phyloP scores from a whole-genome alignment of 305 asterid genomes.

The Fraxinus sp. region DNA sequence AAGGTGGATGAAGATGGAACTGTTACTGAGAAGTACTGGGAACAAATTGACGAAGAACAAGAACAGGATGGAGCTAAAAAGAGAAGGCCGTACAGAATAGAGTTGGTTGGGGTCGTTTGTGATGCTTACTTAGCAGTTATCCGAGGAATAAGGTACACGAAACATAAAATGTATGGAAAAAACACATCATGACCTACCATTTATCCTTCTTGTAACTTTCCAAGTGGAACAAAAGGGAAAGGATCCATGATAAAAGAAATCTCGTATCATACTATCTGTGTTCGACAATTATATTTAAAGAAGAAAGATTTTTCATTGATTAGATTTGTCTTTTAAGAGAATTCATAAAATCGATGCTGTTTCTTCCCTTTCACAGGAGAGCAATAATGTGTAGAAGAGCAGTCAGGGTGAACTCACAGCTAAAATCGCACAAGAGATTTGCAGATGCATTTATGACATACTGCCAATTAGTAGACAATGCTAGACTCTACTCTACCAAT shows the following conservation, averaged over 20 bases:
- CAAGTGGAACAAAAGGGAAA: slow-evolving; percentile 15
- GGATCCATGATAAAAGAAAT: slow-evolving; percentile 27
- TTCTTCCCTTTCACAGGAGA: slow-evolving; percentile 51
- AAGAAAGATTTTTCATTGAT: background rate
- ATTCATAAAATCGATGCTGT: background rate
- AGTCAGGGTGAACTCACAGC: slow-evolving; percentile 83
- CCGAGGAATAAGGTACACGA: slow-evolving; percentile 82
- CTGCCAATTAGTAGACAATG: slow-evolving; percentile 86
- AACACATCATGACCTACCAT: background rate
- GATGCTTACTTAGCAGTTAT: slow-evolving; percentile 90
- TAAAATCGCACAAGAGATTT: slow-evolving; percentile 87
- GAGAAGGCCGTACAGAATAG: slow-evolving; percentile 88
- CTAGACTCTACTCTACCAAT: slow-evolving; percentile 77
- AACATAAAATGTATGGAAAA: background rate
- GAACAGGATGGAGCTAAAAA: slow-evolving; percentile 61
- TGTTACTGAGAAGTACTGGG: slow-evolving; percentile 86
- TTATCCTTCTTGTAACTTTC: background rate
- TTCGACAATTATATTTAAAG: background rate
- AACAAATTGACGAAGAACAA: slow-evolving; percentile 77
- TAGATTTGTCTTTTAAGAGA: background rate
- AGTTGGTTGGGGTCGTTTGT: slow-evolving; percentile 89
- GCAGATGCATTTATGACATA: slow-evolving; percentile 80
- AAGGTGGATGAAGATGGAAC: slow-evolving; percentile 59
- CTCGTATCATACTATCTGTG: background rate
- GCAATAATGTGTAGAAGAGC: slow-evolving; percentile 92